These are phyloP conservation scores for Ophiostoma montium DNA, from an alignment of 2,329 filamentous ascomycete genomes.

Conservation along the genomic window DNA sequence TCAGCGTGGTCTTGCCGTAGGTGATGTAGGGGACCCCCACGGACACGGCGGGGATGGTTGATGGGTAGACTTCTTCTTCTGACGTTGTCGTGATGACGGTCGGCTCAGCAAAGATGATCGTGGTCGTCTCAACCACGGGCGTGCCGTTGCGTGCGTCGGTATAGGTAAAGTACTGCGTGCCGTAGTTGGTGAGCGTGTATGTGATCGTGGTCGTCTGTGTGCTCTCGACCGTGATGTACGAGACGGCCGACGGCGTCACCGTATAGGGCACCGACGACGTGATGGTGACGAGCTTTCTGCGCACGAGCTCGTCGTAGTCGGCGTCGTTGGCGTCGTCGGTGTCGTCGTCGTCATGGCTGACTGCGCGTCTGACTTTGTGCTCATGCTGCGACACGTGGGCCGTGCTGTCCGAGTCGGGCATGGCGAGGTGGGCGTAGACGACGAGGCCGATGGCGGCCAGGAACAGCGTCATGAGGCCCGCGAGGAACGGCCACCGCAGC, in stretches of 20 bases:
- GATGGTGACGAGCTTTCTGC: not conserved
- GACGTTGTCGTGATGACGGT: not conserved
- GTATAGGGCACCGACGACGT: constrained; percentile 5
- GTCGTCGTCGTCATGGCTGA: not conserved
- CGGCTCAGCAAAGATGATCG: not conserved
- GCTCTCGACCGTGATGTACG: not conserved
- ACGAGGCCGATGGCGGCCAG: constrained; percentile 17
- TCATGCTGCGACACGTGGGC: not conserved
- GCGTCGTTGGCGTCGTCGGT: not conserved
- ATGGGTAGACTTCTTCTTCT: not conserved
- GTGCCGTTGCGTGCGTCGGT: too few relatives aligned
- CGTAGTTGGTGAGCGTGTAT: not conserved
- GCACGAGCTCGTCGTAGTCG: not conserved
- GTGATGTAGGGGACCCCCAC: constrained; percentile 8
- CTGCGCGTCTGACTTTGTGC: not conserved
- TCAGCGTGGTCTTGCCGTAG: constrained; percentile 15
- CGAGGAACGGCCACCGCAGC: constrained; percentile 22
- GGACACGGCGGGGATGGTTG: not conserved
- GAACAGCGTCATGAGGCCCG: constrained; percentile 15
- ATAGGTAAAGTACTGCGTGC: too few relatives aligned
- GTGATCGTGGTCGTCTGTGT: not conserved
- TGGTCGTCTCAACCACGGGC: not conserved
- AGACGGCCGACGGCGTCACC: not conserved
- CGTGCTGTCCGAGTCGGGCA: constrained; percentile 19
- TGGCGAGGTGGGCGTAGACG: constrained; percentile 16